These are phyloP conservation scores for Candida parachauliodes DNA, from an alignment of 805 yeast species.

Conservation along the genomic window DNA sequence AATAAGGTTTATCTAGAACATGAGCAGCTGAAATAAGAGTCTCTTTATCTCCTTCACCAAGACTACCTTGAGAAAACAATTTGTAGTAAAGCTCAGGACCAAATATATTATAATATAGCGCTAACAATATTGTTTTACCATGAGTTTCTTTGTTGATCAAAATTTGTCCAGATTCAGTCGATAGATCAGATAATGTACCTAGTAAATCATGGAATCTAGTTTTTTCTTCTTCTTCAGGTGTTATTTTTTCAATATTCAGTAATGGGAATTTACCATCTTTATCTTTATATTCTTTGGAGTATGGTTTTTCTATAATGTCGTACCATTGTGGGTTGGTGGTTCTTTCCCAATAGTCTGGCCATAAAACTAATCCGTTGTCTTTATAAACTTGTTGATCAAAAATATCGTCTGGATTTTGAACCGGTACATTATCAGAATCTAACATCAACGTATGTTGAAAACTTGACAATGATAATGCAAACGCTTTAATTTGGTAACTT, in stretches of 20 bases:
- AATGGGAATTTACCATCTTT: conserved; percentile 29
- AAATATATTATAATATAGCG: conserved; percentile 59
- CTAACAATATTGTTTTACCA: conserved; percentile 50
- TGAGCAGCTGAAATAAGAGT: conserved; percentile 66
- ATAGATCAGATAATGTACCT: conserved; percentile 62
- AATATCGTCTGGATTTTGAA: conserved; percentile 39
- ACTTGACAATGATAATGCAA: conserved; percentile 60
- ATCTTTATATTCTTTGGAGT: conserved; percentile 17
- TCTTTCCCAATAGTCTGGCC: conserved; percentile 73
- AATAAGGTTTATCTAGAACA: conserved; percentile 11
- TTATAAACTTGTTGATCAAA: conserved; percentile 42
- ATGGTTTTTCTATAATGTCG: conserved; percentile 34
- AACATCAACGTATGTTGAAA: conserved; percentile 46
- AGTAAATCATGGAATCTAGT: conserved; percentile 21
- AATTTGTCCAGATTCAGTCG: conserved; percentile 69
- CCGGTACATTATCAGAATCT: conserved; percentile 51
- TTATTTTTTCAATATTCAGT: conserved; percentile 28
- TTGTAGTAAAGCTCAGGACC: conserved; percentile 69
- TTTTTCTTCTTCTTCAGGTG: conserved; percentile 33
- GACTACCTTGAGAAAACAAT: conserved; percentile 62
- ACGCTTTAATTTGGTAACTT: conserved; percentile 49
- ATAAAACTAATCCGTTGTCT: conserved; percentile 49
- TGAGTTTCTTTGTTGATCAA: conserved; percentile 59
- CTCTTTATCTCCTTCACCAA: conserved; percentile 80
- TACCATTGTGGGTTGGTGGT: conserved; percentile 59